Conservation (phyloP, 805 yeast species). For the Kodamaea lidongshanica region DNA sequence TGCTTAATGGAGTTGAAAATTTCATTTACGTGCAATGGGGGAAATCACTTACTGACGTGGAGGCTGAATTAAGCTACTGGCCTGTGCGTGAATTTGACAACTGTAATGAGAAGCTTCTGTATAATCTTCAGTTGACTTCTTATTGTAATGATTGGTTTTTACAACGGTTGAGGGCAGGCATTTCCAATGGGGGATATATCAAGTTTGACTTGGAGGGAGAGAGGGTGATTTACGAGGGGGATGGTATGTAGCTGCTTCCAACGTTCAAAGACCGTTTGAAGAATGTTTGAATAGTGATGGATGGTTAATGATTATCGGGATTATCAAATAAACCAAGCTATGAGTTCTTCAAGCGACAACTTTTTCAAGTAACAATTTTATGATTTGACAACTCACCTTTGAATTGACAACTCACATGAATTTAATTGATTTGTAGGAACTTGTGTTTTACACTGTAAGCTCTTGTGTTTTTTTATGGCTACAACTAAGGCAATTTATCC, state of each 20-base stretch:
- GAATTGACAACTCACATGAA: too few relatives aligned
- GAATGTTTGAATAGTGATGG: too few relatives aligned
- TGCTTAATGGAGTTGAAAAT: conserved; percentile 32
- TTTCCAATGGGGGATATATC: conserved; percentile 5
- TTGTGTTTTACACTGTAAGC: too few relatives aligned
- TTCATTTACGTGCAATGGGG: conserved; percentile 31
- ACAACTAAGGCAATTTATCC: too few relatives aligned
- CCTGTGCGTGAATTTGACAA: conserved; percentile 31
- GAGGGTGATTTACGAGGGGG: conserved; percentile 9
- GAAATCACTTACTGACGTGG: conserved; percentile 11
- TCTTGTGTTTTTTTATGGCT: too few relatives aligned
- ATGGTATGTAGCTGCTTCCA: background rate
- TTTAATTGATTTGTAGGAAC: too few relatives aligned
- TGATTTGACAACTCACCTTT: too few relatives aligned
- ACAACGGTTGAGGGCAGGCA: conserved; percentile 4
- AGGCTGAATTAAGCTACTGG: conserved; percentile 20
- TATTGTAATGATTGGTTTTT: conserved; percentile 23
- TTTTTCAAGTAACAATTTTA: too few relatives aligned
- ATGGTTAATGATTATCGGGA: too few relatives aligned
- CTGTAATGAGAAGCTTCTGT: conserved; percentile 26
- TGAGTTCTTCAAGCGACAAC: too few relatives aligned
- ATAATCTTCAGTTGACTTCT: conserved; percentile 20
- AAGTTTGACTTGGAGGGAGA: conserved; percentile 26
- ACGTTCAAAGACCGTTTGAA: background rate
- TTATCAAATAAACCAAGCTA: too few relatives aligned